phyloP scores from a whole-genome alignment of 768 basidiomycete genomes.

The Baorangia bicolor region DNA sequence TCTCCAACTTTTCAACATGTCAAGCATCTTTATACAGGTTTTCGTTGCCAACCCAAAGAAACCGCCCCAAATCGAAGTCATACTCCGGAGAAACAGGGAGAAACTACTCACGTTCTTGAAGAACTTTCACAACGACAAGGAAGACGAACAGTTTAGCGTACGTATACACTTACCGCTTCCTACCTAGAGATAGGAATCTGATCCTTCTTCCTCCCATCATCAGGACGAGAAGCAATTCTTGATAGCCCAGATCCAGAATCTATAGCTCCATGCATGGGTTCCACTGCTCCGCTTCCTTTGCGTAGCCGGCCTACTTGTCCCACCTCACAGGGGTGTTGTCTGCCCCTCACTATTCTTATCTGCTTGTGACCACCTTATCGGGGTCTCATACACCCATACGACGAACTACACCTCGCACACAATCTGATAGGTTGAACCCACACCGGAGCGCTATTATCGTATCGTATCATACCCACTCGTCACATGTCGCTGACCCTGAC shows the following conservation, averaged over 20 bases:
- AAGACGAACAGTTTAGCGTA: constrained; percentile 95
- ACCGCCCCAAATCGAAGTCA: constrained; percentile 89
- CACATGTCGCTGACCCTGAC: constrained; percentile 8
- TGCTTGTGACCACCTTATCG: constrained; percentile 7
- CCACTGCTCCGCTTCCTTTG: not conserved
- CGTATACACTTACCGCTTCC: constrained; percentile 17
- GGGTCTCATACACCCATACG: not conserved
- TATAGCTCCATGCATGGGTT: constrained; percentile 39
- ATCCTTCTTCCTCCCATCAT: not conserved
- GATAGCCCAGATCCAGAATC: constrained; percentile 84
- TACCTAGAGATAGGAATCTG: not conserved
- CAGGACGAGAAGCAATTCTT: constrained; percentile 95
- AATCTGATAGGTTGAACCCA: not conserved
- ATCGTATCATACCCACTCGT: constrained; percentile 6
- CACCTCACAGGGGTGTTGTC: not conserved
- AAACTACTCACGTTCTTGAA: constrained; percentile 88
- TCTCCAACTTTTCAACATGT: not conserved
- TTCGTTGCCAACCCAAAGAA: constrained; percentile 99
- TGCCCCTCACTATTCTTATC: constrained; percentile 1
- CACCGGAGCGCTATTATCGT: constrained; percentile 1
- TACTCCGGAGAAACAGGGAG: constrained; percentile 91
- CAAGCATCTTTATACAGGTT: constrained; percentile 48
- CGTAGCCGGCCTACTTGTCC: not conserved
- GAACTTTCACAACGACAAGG: constrained; percentile 97
- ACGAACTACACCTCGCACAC: not conserved